Evolutionary conservation across 2,329 filamentous ascomycete genomes (phyloP).

Genomic region (Aspergillus sojae): DNA sequence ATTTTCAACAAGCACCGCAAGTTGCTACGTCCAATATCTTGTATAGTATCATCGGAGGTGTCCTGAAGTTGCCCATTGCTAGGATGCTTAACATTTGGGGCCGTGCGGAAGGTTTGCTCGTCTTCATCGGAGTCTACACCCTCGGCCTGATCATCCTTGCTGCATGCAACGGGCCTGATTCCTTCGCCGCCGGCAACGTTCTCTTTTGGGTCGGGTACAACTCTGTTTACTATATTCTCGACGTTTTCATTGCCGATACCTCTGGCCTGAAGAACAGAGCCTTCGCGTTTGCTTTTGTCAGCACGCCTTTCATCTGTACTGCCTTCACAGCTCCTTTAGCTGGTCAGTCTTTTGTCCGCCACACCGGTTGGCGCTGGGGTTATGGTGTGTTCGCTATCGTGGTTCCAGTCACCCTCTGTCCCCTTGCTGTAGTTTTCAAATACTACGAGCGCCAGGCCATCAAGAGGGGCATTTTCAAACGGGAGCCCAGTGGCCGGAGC

Average conservation of each 20-base stretch:
- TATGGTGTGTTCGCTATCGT: slow-evolving; percentile 65
- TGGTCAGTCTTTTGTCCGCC: slow-evolving; percentile 51
- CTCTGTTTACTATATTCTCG: slow-evolving; percentile 58
- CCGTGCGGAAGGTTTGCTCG: slow-evolving; percentile 59
- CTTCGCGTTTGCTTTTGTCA: slow-evolving; percentile 61
- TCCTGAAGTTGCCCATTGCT: slow-evolving; percentile 63
- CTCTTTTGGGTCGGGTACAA: slow-evolving; percentile 63
- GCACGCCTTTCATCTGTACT: slow-evolving; percentile 64
- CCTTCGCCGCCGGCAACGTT: slow-evolving; percentile 65
- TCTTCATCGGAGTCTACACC: slow-evolving; percentile 53
- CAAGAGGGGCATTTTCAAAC: slow-evolving; percentile 54
- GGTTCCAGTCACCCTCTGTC: slow-evolving; percentile 57
- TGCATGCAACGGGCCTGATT: slow-evolving; percentile 60
- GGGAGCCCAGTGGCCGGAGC: slow-evolving; percentile 49
- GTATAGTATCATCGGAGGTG: slow-evolving; percentile 58
- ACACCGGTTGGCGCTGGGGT: slow-evolving; percentile 63
- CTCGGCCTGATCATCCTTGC: slow-evolving; percentile 64
- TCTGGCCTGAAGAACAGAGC: slow-evolving; percentile 62
- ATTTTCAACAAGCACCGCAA: slow-evolving; percentile 54
- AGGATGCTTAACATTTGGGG: slow-evolving; percentile 67
- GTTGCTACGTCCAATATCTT: slow-evolving; percentile 57
- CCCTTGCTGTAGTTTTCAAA: slow-evolving; percentile 58
- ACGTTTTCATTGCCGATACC: slow-evolving; percentile 66
- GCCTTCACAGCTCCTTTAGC: slow-evolving; percentile 59
- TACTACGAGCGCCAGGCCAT: slow-evolving; percentile 61